Percentiles rank a stretch among this genome's conserved stretches.
Evolutionary conservation across 2,329 filamentous ascomycete genomes (phyloP).

Genomic region (Ciborinia camelliae): DNA sequence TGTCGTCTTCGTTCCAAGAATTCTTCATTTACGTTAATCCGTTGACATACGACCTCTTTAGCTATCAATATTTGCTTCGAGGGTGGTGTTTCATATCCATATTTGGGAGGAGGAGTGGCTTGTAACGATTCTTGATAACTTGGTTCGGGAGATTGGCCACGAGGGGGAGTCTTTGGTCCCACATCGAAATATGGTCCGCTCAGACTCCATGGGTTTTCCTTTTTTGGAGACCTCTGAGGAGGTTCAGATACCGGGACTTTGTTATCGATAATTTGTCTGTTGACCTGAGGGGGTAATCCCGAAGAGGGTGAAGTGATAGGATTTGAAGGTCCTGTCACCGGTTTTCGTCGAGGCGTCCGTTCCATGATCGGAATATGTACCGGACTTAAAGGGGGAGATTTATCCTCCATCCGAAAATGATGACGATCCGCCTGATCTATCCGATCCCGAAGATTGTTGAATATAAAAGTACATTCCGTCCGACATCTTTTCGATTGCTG

Average conservation of each 20-base stretch:
- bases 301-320: background rate
- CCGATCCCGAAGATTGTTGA: conserved; percentile 27
- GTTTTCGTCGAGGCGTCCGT: background rate
- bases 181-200: conserved; percentile 20
- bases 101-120: conserved; percentile 14
- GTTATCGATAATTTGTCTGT: background rate
- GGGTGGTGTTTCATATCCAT: conserved; percentile 27
- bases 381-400: conserved; percentile 16
- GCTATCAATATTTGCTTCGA: conserved; percentile 25
- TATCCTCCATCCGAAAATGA: conserved; percentile 19
- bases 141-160: conserved; percentile 17
- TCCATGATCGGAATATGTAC: conserved; percentile 5
- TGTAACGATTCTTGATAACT: conserved; percentile 10
- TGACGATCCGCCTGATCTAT: conserved; percentile 19
- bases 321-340: background rate
- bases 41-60: conserved; percentile 29
- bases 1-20: conserved; percentile 31
- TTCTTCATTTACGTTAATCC: conserved; percentile 33
- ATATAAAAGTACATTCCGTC: conserved; percentile 30
- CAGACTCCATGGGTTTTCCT: conserved; percentile 16
- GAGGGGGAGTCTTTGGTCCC: conserved; percentile 24
- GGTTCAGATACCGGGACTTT: background rate
- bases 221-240: background rate
- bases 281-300: background rate
- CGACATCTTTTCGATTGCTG: conserved; percentile 30